Evolutionary conservation across 371 early-diverging fungal genomes (phyloP).

Genomic region (Mitosporidium daphniae): DNA sequence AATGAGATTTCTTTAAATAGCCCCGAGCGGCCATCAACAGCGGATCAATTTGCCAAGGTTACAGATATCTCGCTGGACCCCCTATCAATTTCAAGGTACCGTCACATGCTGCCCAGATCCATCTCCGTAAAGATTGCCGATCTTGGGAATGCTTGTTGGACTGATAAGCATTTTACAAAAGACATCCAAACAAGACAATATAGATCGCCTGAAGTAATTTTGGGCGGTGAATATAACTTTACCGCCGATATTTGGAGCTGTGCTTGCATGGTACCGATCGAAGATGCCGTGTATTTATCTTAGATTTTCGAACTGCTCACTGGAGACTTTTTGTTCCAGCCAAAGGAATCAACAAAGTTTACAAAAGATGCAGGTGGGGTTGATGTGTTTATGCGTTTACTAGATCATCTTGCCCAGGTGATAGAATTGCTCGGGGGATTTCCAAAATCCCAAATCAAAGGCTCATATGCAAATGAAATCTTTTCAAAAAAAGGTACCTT

Average conservation of each 20-base stretch:
- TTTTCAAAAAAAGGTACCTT: constrained; percentile 22
- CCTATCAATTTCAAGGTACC: no score
- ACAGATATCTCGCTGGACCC: no score
- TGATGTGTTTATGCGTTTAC: neutral
- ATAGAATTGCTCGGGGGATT: constrained; percentile 51
- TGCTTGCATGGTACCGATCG: constrained; percentile 35
- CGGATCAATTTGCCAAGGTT: no score
- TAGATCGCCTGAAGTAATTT: constrained; percentile 73
- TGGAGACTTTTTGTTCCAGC: constrained; percentile 70
- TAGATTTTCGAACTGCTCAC: constrained; percentile 35
- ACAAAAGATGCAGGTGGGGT: constrained; percentile 59
- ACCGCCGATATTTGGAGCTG: constrained; percentile 88
- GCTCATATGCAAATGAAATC: constrained; percentile 26
- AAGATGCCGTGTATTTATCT: neutral
- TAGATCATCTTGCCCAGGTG: constrained; percentile 77
- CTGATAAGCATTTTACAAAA: constrained; percentile 55
- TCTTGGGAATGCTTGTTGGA: constrained; percentile 86
- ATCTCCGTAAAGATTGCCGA: constrained; percentile 64
- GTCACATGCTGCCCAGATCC: neutral
- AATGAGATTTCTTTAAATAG: no score
- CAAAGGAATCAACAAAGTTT: constrained; percentile 23
- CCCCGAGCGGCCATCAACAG: no score
- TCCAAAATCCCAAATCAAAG: constrained; percentile 25
- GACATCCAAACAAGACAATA: constrained; percentile 93
- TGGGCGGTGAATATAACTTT: constrained; percentile 55